phyloP scores from a whole-genome alignment of 176 grass and related monocot genomes.

The Oryza brachyantha region DNA sequence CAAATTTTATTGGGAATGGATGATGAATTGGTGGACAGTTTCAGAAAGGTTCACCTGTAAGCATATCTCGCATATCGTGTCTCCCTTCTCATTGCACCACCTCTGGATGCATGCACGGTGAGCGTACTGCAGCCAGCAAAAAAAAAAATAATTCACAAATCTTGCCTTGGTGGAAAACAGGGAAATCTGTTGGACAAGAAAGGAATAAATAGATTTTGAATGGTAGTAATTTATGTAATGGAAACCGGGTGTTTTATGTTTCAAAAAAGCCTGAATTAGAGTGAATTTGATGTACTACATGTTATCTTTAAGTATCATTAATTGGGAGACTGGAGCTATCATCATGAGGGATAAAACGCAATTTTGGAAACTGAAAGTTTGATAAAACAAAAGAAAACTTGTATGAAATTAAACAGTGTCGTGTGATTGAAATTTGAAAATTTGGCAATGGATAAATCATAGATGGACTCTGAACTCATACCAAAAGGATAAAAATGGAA shows the following conservation, averaged over 20 bases:
- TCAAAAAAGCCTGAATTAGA: not conserved
- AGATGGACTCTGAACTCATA: no score
- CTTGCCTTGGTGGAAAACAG: not conserved
- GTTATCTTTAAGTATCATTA: not conserved
- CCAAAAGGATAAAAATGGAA: no score
- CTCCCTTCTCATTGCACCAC: constrained; percentile 94
- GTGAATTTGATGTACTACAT: no score
- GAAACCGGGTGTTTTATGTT: not conserved
- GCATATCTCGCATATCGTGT: constrained; percentile 84
- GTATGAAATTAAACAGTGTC: not conserved
- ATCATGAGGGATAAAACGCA: not conserved
- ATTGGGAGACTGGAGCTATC: not conserved
- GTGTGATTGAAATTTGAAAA: not conserved
- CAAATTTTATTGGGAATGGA: constrained; percentile 12
- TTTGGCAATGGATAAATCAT: not conserved
- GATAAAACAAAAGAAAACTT: not conserved
- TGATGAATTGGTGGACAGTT: not conserved
- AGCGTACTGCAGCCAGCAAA: constrained; percentile 66
- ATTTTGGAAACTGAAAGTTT: not conserved
- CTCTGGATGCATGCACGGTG: constrained; percentile 73
- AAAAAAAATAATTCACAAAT: constrained; percentile 23
- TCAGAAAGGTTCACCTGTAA: constrained; percentile 58
- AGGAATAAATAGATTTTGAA: not conserved
- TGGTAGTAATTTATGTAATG: not conserved
- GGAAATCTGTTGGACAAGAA: not conserved